Conservation (phyloP, 116 monocot genomes). For the Posidonia oceanica region DNA sequence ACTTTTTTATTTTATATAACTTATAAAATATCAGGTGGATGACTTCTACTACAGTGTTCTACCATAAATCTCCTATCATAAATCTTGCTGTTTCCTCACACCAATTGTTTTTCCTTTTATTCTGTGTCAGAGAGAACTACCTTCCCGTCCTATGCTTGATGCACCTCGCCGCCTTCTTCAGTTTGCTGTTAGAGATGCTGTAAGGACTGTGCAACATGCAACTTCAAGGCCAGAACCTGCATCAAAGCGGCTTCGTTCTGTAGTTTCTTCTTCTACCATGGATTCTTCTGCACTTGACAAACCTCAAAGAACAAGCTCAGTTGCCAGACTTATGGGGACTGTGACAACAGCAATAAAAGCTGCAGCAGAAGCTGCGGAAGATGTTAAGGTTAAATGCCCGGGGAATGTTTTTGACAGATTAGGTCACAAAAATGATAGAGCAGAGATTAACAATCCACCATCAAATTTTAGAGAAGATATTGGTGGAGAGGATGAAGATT, state of each 20-base stretch:
- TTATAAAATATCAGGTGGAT: too few species aligned
- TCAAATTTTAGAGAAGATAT: slow-evolving; percentile 14
- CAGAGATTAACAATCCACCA: slow-evolving; percentile 11
- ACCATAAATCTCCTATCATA: too few species aligned
- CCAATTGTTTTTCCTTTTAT: background rate
- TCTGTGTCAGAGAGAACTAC: slow-evolving; percentile 31
- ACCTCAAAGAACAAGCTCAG: slow-evolving; percentile 30
- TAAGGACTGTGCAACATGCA: slow-evolving; percentile 29
- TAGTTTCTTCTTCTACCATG: slow-evolving; percentile 37
- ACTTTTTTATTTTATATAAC: too few species aligned
- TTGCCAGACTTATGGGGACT: slow-evolving; percentile 17
- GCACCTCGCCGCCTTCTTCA: slow-evolving; percentile 75
- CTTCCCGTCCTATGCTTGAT: slow-evolving; percentile 27
- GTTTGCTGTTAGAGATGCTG: slow-evolving; percentile 91
- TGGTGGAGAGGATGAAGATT: slow-evolving; percentile 26
- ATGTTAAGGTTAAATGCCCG: slow-evolving; percentile 36
- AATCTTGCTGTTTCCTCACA: background rate
- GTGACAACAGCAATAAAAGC: slow-evolving; percentile 46
- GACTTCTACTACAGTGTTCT: too few species aligned
- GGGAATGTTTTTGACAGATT: slow-evolving; percentile 69
- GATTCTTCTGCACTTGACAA: slow-evolving; percentile 22
- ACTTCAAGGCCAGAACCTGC: slow-evolving; percentile 32
- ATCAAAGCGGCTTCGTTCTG: slow-evolving; percentile 57
- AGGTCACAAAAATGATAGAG: slow-evolving; percentile 10
- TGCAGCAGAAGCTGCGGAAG: slow-evolving; percentile 79